Evolutionary conservation across 2,329 filamentous ascomycete species (phyloP).

Genomic region (Knufia petricola): DNA sequence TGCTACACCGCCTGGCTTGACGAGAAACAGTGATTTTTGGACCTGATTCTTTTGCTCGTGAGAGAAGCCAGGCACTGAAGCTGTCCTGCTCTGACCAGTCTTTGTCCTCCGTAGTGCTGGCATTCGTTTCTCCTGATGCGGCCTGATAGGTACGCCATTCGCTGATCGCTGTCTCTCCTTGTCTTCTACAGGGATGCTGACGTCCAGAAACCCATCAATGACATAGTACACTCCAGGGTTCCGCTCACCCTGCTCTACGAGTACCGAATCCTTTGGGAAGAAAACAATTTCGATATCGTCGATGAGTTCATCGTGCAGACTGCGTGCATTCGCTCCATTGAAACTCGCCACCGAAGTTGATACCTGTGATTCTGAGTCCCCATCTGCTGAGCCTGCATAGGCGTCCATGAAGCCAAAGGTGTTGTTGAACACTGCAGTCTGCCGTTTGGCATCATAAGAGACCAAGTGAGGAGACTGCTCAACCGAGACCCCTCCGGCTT

Average conservation of each 20-base stretch:
- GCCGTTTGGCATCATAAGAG: constrained; percentile 70
- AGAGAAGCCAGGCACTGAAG: constrained; percentile 19
- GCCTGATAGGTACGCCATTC: constrained; percentile 28
- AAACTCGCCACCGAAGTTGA: constrained; percentile 56
- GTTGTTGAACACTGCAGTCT: constrained; percentile 73
- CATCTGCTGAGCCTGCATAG: constrained; percentile 66
- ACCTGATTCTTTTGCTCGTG: constrained; percentile 34
- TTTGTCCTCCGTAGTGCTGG: constrained; percentile 33
- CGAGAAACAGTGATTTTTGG: constrained; percentile 70
- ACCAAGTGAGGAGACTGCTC: constrained; percentile 78
- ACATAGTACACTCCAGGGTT: constrained; percentile 96
- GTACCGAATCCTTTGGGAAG: constrained; percentile 85
- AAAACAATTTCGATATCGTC: constrained; percentile 95
- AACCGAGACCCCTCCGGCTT: constrained; percentile 58
- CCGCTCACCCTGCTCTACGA: constrained; percentile 94
- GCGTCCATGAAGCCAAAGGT: constrained; percentile 87
- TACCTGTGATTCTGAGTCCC: constrained; percentile 76
- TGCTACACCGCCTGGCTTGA: constrained; percentile 88
- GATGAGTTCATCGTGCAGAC: constrained; percentile 67
- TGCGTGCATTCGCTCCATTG: constrained; percentile 50
- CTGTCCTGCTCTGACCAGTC: constrained; percentile 33
- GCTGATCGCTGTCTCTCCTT: constrained; percentile 28
- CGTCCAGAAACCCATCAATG: constrained; percentile 91
- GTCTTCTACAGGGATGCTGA: constrained; percentile 70
- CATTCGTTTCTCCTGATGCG: constrained; percentile 29